These are phyloP conservation scores for Phytophthora pistaciae DNA, from an alignment of 352 stramenopile genomes.

Conservation along the genomic window DNA sequence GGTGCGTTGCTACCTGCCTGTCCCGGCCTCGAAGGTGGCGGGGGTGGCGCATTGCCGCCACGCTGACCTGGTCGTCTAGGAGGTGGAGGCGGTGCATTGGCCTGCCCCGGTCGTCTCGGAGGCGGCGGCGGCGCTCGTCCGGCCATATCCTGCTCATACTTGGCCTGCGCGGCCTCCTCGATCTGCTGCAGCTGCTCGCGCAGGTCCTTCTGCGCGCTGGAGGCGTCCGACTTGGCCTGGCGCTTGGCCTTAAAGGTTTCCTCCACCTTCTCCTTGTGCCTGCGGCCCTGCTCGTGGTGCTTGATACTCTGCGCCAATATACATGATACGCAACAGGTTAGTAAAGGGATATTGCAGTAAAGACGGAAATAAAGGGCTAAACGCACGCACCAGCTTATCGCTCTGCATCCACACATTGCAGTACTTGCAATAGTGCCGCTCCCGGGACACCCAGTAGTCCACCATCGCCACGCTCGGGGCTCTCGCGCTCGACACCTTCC, in stretches of 20 bases:
- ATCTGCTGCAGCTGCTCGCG: slow-evolving; percentile 78
- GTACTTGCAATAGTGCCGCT: slow-evolving; percentile 88
- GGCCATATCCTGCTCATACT: slow-evolving; percentile 69
- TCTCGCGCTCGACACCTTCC: not conserved
- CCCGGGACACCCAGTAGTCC: slow-evolving; percentile 73
- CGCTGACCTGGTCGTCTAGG: slow-evolving; percentile 19
- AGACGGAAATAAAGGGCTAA: not conserved
- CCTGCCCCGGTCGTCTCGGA: slow-evolving; percentile 10
- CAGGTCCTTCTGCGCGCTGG: slow-evolving; percentile 62
- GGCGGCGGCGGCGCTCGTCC: slow-evolving; percentile 8
- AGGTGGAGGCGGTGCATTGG: slow-evolving; percentile 14
- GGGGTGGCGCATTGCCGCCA: not conserved
- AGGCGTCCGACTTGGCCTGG: slow-evolving; percentile 71
- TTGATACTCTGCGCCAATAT: slow-evolving; percentile 84
- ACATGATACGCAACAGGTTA: no score
- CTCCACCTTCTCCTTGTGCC: slow-evolving; percentile 83
- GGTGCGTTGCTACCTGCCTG: not conserved
- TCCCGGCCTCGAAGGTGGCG: slow-evolving; percentile 9
- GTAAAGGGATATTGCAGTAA: no score
- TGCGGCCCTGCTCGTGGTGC: slow-evolving; percentile 81
- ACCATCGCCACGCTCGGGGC: slow-evolving; percentile 41
- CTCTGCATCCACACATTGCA: slow-evolving; percentile 91
- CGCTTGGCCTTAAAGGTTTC: slow-evolving; percentile 78
- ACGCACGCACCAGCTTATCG: slow-evolving; percentile 66
- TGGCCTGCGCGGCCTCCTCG: slow-evolving; percentile 67